Conservation (phyloP, 1,284 basidiomycete genomes). For the Lentinula novae-zelandiae region DNA sequence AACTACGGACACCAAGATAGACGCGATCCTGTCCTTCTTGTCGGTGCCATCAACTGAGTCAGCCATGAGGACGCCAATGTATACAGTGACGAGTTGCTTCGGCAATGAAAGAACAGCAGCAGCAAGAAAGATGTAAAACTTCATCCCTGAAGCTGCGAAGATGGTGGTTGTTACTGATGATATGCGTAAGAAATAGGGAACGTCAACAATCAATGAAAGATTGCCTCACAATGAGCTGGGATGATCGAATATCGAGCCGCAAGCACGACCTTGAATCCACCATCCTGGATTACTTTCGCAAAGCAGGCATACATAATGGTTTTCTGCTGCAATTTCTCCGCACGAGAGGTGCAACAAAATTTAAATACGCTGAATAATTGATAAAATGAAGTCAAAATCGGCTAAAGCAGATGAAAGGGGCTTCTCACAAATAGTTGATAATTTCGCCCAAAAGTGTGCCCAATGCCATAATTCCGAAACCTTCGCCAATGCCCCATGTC, state of each 20-base stretch:
- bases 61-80: constrained; percentile 66
- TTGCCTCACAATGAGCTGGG: constrained; percentile 64
- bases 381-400: neutral
- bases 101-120: constrained; percentile 76
- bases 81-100: constrained; percentile 75
- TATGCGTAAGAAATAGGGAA: neutral
- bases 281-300: constrained; percentile 72
- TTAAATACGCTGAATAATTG: constrained; percentile 51
- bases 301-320: constrained; percentile 77
- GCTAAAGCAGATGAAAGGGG: neutral
- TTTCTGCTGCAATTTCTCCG: constrained; percentile 67
- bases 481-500: constrained; percentile 70
- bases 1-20: neutral
- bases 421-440: constrained; percentile 64
- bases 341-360: constrained; percentile 58
- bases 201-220: neutral
- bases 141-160: constrained; percentile 80
- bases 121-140: constrained; percentile 63
- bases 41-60: constrained; percentile 33
- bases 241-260: constrained; percentile 77
- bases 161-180: constrained; percentile 62
- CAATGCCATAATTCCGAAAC: constrained; percentile 63
- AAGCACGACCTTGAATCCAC: constrained; percentile 76
- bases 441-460: constrained; percentile 69
- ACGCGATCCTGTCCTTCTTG: constrained; percentile 13